A percentile compares a stretch with the other conserved stretches of the same genome.
These are phyloP conservation scores for Carallia pectinifolia DNA, from an alignment of 345 rosid genomes.

Conservation along the genomic window DNA sequence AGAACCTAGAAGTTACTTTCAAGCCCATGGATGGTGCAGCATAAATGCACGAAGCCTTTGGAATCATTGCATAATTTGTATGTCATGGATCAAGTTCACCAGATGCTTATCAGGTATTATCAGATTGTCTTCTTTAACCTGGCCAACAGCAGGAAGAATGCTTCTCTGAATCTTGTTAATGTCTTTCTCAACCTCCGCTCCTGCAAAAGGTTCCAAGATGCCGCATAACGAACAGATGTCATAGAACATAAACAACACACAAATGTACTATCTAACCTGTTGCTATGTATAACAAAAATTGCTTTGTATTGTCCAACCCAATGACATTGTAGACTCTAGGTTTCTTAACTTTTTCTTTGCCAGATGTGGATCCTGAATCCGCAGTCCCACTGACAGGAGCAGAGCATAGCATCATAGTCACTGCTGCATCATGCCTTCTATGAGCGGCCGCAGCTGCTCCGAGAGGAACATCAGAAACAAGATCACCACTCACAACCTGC, in stretches of 20 bases:
- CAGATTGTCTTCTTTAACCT: conserved; percentile 45
- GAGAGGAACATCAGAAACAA: conserved; percentile 93
- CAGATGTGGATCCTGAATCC: conserved; percentile 66
- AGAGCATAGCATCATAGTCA: conserved; percentile 88
- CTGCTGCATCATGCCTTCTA: conserved; percentile 83
- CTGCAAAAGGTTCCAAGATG: conserved; percentile 36
- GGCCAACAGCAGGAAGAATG: conserved; percentile 79
- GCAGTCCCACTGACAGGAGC: conserved; percentile 75
- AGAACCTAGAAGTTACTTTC: not conserved
- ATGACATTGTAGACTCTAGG: conserved; percentile 67
- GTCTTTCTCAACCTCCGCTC: conserved; percentile 81
- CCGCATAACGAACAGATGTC: conserved; percentile 11
- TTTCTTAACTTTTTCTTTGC: conserved; percentile 91
- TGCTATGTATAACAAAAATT: conserved; percentile 75
- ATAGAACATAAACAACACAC: not conserved
- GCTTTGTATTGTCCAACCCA: conserved; percentile 76
- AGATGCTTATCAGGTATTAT: conserved; percentile 5
- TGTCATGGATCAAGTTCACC: not conserved
- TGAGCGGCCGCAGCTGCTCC: conserved; percentile 92
- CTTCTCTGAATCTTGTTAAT: conserved; percentile 56
- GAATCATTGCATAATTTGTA: not conserved
- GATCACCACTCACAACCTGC: conserved; percentile 96
- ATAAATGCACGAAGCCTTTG: not conserved
- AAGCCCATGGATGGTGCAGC: not conserved
- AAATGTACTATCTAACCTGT: conserved; percentile 47